phyloP scores from a whole-genome alignment of 192 early-diverging fungal genomes.

The Podila epigama region DNA sequence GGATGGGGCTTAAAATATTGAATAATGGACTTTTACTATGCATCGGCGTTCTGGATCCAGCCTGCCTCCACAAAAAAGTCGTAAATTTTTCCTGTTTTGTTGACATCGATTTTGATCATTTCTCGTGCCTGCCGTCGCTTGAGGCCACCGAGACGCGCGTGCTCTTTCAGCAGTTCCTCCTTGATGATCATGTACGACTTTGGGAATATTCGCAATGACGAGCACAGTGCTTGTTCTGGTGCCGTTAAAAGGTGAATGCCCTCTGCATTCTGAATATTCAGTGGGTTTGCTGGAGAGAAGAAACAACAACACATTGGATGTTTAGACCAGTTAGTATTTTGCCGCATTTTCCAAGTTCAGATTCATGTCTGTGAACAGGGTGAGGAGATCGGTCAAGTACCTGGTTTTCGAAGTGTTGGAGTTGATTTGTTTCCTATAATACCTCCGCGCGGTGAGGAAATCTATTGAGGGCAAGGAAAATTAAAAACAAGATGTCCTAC shows the following conservation, averaged over 20 bases:
- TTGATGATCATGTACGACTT: constrained; percentile 93
- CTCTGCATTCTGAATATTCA: constrained; percentile 84
- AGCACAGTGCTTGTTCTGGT: constrained; percentile 84
- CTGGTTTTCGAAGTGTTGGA: constrained; percentile 37
- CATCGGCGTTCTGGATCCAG: constrained; percentile 78
- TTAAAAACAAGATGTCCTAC: neutral
- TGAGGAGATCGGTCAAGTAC: too few relatives aligned
- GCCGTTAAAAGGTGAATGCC: constrained; percentile 85
- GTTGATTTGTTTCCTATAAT: constrained; percentile 16
- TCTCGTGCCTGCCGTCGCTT: constrained; percentile 79
- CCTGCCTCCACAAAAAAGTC: constrained; percentile 94
- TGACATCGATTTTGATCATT: constrained; percentile 92
- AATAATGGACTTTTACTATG: too few relatives aligned
- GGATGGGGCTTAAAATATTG: too few relatives aligned
- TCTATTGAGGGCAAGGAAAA: constrained; percentile 4
- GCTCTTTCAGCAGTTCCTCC: constrained; percentile 87
- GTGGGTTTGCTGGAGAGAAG: constrained; percentile 55
- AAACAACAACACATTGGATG: too few relatives aligned
- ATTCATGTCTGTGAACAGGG: too few relatives aligned
- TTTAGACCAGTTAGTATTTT: too few relatives aligned
- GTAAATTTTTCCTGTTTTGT: constrained; percentile 86
- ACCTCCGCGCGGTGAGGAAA: constrained; percentile 30
- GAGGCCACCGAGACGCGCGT: constrained; percentile 76
- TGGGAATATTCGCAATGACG: constrained; percentile 84
- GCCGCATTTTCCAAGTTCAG: too few relatives aligned